Conservation (phyloP, 2,329 filamentous ascomycete species). For the Nemania sp. region DNA sequence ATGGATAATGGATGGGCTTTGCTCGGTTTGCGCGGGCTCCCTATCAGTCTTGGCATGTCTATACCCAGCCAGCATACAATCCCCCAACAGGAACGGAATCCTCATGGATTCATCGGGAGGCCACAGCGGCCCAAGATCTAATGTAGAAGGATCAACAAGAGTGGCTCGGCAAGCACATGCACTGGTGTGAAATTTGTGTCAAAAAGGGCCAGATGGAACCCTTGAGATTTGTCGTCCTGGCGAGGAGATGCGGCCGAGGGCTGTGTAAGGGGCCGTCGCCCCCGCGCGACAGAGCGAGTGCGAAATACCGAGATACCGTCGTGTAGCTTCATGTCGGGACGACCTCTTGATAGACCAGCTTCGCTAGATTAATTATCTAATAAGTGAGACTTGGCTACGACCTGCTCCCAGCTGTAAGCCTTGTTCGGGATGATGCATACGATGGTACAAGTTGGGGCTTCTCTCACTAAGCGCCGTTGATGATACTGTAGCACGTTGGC, state of each 20-base stretch:
- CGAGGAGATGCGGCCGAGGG: slow-evolving; percentile 10
- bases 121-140: slow-evolving; percentile 26
- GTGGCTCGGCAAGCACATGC: slow-evolving; percentile 1
- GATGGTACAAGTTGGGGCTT: slow-evolving; percentile 22
- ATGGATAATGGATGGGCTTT: slow-evolving; percentile 18
- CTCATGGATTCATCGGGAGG: slow-evolving; percentile 22
- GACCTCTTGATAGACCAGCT: slow-evolving; percentile 16
- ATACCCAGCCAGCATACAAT: slow-evolving; percentile 25
- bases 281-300: slow-evolving; percentile 19
- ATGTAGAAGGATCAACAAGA: slow-evolving; percentile 18
- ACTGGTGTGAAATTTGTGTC: neutral
- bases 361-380: slow-evolving; percentile 19
- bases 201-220: slow-evolving; percentile 24
- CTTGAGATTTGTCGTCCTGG: slow-evolving; percentile 21
- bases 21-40: slow-evolving; percentile 6
- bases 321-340: slow-evolving; percentile 7
- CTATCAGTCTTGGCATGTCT: slow-evolving; percentile 24
- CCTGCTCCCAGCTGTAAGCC: slow-evolving; percentile 28
- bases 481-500: slow-evolving; percentile 29
- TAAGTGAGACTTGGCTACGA: slow-evolving; percentile 19
- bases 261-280: slow-evolving; percentile 19
- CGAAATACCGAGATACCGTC: neutral
- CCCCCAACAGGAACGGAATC: slow-evolving; percentile 26
- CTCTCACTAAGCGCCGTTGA: slow-evolving; percentile 25
- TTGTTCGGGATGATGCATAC: slow-evolving; percentile 29